Evolutionary conservation across 108 stramenopile species (phyloP).

Genomic region (Nannochloropsis granulata): DNA sequence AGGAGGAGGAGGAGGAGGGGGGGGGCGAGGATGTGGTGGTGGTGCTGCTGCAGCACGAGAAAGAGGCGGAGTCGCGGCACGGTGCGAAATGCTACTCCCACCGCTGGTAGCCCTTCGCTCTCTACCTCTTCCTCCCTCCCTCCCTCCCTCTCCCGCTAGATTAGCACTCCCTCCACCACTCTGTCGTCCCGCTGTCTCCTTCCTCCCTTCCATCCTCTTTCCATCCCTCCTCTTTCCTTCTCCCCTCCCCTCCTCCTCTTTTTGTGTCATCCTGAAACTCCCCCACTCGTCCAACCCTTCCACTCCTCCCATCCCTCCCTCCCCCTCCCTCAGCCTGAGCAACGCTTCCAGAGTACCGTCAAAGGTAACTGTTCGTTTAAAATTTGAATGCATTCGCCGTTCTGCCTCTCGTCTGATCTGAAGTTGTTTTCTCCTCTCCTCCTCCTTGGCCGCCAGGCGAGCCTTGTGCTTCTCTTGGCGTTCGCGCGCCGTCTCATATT

Average conservation of each 20-base stretch:
- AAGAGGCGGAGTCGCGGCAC: no score
- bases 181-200: neutral
- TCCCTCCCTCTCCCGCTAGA: neutral
- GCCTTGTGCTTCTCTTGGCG: neutral
- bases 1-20: neutral
- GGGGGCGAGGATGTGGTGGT: neutral
- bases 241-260: neutral
- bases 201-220: neutral
- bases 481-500: neutral
- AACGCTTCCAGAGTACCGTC: neutral
- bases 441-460: neutral
- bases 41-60: no score
- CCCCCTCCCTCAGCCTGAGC: neutral
- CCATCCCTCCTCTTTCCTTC: neutral
- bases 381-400: neutral
- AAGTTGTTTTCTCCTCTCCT: neutral
- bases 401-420: neutral
- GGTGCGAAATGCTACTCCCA: no score
- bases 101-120: no score
- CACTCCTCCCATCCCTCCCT: no score
- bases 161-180: neutral
- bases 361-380: neutral
- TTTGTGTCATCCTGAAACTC: neutral
- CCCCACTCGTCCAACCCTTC: conserved; percentile 15
- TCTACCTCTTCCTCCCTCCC: neutral